Percentiles rank a stretch among this genome's conserved stretches.
Conservation (phyloP, 257 asterid genomes). For the Lycium barbarum region DNA sequence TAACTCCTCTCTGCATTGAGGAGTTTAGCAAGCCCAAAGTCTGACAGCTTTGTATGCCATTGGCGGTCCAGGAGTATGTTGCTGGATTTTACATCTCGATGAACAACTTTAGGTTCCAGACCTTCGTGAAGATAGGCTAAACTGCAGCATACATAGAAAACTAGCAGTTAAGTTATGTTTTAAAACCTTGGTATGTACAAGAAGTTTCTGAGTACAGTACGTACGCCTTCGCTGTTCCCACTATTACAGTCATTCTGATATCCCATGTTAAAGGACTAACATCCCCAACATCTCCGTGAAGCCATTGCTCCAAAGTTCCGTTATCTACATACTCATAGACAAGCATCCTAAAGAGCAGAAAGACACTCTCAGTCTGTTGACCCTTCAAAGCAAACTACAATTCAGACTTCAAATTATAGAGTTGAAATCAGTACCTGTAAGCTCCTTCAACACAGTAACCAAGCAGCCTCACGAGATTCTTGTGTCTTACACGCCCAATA, state of each 20-base stretch:
- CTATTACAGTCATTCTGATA: slow-evolving; percentile 71
- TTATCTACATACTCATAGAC: slow-evolving; percentile 92
- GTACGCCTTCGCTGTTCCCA: slow-evolving; percentile 94
- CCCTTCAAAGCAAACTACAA: slow-evolving; percentile 18
- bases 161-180: slow-evolving; percentile 25
- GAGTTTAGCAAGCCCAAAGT: slow-evolving; percentile 96
- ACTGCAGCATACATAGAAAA: slow-evolving; percentile 44
- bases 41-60: slow-evolving; percentile 91
- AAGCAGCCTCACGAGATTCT: slow-evolving; percentile 86
- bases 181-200: slow-evolving; percentile 22
- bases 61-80: slow-evolving; percentile 83
- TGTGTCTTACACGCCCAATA: slow-evolving; percentile 96
- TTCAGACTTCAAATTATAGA: slow-evolving; percentile 19
- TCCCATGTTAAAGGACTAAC: slow-evolving; percentile 95
- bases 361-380: slow-evolving; percentile 29
- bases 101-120: slow-evolving; percentile 96
- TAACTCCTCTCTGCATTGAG: slow-evolving; percentile 81
- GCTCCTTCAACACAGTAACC: slow-evolving; percentile 99
- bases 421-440: slow-evolving; percentile 59
- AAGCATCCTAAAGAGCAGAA: slow-evolving; percentile 69
- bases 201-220: slow-evolving; percentile 31
- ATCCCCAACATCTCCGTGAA: slow-evolving; percentile 95
- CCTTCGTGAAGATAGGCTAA: slow-evolving; percentile 96
- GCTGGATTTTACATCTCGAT: slow-evolving; percentile 93
- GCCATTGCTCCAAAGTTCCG: slow-evolving; percentile 96